These are phyloP conservation scores for Ustilago esculenta DNA, from an alignment of 1,284 basidiomycete species.

Conservation along the genomic window DNA sequence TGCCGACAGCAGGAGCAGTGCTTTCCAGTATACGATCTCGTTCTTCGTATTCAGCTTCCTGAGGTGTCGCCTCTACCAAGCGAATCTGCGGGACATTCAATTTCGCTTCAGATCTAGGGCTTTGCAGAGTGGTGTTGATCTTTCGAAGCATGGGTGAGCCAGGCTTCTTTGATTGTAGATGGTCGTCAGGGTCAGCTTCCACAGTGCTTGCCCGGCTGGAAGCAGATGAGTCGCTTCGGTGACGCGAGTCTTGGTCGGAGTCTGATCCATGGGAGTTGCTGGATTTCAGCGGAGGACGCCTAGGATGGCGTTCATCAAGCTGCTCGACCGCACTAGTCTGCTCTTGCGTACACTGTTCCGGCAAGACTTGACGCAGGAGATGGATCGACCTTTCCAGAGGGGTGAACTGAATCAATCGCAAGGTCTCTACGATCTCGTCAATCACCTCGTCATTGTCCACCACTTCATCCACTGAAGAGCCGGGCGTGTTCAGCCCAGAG, in stretches of 20 bases:
- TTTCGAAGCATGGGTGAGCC: constrained; percentile 19
- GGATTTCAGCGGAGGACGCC: not conserved
- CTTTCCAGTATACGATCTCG: constrained; percentile 12
- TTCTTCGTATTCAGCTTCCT: constrained; percentile 23
- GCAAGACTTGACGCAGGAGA: constrained; percentile 22
- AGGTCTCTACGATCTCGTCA: constrained; percentile 21
- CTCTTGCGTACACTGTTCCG: not conserved
- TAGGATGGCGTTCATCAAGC: not conserved
- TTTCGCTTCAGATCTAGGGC: not conserved
- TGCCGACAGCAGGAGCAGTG: not conserved
- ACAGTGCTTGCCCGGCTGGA: constrained; percentile 33
- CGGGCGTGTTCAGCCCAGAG: not conserved
- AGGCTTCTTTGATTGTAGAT: not conserved
- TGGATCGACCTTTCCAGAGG: constrained; percentile 33
- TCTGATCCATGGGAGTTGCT: constrained; percentile 14
- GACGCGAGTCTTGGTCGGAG: constrained; percentile 11
- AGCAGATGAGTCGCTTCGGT: constrained; percentile 18
- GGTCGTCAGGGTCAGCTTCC: constrained; percentile 5
- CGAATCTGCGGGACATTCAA: constrained; percentile 20
- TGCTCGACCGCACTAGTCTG: not conserved
- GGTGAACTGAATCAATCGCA: constrained; percentile 16
- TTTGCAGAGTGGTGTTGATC: constrained; percentile 13
- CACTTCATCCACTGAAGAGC: constrained; percentile 18
- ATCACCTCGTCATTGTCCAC: constrained; percentile 38
- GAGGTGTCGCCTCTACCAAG: constrained; percentile 26